These are phyloP conservation scores for Xylaria digitata DNA, from an alignment of 2,329 filamentous ascomycete species.

Conservation along the genomic window DNA sequence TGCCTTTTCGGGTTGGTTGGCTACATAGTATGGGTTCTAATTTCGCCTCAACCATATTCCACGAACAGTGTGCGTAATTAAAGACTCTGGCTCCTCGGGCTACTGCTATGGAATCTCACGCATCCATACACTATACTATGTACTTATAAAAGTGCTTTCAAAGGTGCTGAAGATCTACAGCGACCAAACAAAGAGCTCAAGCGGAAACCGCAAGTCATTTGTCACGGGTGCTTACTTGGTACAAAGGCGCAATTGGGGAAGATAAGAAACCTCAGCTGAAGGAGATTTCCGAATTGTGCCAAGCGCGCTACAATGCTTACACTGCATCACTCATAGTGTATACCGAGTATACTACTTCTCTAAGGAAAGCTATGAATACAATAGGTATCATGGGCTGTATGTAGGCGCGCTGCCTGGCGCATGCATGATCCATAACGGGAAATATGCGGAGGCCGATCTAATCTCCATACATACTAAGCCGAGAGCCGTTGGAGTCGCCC, in stretches of 20 bases:
- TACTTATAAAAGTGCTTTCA: too few relatives aligned
- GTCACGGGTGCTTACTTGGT: neutral
- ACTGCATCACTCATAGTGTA: too few relatives aligned
- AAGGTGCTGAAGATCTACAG: neutral
- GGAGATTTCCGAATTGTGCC: conserved; percentile 22
- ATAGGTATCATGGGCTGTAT: too few relatives aligned
- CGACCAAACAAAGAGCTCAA: neutral
- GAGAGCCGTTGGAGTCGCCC: conserved; percentile 43
- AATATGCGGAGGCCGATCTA: conserved; percentile 14
- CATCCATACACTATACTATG: neutral
- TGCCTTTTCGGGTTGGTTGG: conserved; percentile 23
- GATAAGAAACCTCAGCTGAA: conserved; percentile 2
- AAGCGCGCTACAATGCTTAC: conserved; percentile 4
- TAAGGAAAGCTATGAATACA: too few relatives aligned
- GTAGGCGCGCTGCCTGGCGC: conserved; percentile 1
- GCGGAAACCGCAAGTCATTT: neutral
- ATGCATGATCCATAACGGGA: neutral
- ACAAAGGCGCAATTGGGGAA: neutral
- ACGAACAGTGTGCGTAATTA: neutral
- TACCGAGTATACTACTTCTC: too few relatives aligned
- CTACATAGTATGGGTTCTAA: neutral
- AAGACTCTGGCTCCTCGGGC: neutral
- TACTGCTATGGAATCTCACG: neutral
- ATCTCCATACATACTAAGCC: neutral
- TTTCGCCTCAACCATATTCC: conserved; percentile 1